A percentile compares a stretch with the other conserved stretches of the same genome.
phyloP scores from a whole-genome alignment of 2,329 filamentous ascomycete genomes.

The Botrytis cinerea region DNA sequence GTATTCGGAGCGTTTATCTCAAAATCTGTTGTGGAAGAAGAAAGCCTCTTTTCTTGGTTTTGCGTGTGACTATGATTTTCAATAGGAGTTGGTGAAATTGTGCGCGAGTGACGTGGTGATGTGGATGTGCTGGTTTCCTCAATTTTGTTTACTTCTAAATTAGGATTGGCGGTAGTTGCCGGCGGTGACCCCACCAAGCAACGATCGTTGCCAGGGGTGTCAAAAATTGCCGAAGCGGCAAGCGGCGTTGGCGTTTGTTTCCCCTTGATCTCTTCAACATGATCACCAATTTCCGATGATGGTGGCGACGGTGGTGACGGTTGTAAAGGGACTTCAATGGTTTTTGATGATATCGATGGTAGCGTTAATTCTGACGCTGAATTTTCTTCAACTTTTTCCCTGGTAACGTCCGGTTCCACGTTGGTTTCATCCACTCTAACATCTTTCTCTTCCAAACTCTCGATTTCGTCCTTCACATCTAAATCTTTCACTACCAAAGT shows the following conservation, averaged over 20 bases:
- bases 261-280: conserved; percentile 5
- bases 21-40: conserved; percentile 23
- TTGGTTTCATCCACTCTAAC: background rate
- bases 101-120: conserved; percentile 24
- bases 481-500: background rate
- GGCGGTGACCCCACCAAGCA: conserved; percentile 23
- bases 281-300: conserved; percentile 16
- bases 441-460: background rate
- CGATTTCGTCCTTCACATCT: conserved; percentile 5
- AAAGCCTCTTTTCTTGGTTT: conserved; percentile 14
- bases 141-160: conserved; percentile 25
- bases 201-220: conserved; percentile 25
- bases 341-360: background rate
- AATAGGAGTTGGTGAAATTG: conserved; percentile 19
- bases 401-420: background rate
- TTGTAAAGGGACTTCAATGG: background rate
- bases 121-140: conserved; percentile 21
- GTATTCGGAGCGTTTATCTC: conserved; percentile 23
- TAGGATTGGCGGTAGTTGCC: conserved; percentile 18
- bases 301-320: conserved; percentile 21
- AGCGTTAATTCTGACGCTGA: background rate
- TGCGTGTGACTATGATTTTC: conserved; percentile 17
- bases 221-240: conserved; percentile 3
- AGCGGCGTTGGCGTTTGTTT: background rate
- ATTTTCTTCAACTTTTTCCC: background rate